phyloP scores from a whole-genome alignment of 2,329 filamentous ascomycete genomes.

The Pezicula neosporulosa region DNA sequence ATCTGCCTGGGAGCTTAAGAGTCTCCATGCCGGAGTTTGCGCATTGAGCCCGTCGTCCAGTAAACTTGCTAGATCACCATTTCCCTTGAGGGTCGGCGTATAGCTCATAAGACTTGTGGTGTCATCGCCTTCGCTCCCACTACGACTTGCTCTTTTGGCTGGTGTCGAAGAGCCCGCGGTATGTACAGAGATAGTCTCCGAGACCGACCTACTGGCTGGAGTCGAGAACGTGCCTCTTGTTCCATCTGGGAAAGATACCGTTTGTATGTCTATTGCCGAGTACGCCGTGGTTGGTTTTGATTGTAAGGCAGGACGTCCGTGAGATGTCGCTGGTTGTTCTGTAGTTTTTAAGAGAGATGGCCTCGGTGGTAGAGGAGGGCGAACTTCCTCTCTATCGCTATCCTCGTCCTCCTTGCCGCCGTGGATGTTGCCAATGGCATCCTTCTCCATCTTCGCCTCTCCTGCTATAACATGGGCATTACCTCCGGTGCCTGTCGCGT shows the following conservation, averaged over 20 bases:
- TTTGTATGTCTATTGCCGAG: constrained; percentile 77
- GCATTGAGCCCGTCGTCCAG: constrained; percentile 67
- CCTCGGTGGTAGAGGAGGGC: constrained; percentile 42
- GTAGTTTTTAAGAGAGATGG: constrained; percentile 29
- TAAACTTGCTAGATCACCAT: constrained; percentile 76
- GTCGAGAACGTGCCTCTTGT: constrained; percentile 60
- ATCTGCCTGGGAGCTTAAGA: constrained; percentile 60
- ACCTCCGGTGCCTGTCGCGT: constrained; percentile 5
- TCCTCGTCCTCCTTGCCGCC: background rate
- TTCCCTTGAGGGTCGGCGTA: constrained; percentile 44
- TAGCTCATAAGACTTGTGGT: constrained; percentile 46
- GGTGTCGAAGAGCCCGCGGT: constrained; percentile 19
- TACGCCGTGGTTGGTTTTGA: constrained; percentile 81
- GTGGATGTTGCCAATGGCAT: background rate
- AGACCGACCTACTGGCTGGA: constrained; percentile 28
- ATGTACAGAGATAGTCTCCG: constrained; percentile 23
- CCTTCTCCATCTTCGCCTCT: constrained; percentile 1
- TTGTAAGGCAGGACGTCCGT: constrained; percentile 34
- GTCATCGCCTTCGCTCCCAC: constrained; percentile 46
- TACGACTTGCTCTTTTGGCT: constrained; percentile 26
- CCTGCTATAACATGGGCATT: constrained; percentile 4
- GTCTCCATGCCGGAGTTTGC: constrained; percentile 65
- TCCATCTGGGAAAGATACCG: constrained; percentile 68
- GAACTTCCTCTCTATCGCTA: constrained; percentile 16
- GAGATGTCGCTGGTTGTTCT: constrained; percentile 13